phyloP scores from a whole-genome alignment of 345 rosid genomes.

The Gossypium bickii region DNA sequence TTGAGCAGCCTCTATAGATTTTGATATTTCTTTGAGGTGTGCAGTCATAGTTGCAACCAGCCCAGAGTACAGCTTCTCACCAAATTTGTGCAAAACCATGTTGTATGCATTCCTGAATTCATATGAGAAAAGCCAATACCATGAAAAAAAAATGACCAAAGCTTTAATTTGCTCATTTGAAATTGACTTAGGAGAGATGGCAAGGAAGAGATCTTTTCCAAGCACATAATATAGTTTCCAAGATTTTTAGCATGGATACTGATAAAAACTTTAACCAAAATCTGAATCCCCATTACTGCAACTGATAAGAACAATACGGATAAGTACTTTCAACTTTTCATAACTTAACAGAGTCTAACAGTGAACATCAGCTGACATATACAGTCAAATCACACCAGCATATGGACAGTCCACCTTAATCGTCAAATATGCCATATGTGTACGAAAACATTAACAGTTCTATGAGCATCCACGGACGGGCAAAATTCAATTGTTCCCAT shows the following conservation, averaged over 20 bases:
- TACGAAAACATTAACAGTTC: not conserved
- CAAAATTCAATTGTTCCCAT: not conserved
- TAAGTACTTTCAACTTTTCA: not conserved
- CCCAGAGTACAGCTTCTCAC: conserved; percentile 81
- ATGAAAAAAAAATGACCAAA: not conserved
- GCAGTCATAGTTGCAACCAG: conserved; percentile 86
- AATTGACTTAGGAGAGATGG: not conserved
- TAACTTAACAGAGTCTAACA: not conserved
- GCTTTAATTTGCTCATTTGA: not conserved
- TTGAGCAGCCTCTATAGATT: conserved; percentile 81
- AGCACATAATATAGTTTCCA: not conserved
- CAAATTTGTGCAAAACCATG: conserved; percentile 97
- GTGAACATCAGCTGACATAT: not conserved
- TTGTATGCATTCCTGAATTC: conserved; percentile 85
- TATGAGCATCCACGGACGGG: not conserved
- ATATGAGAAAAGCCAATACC: not conserved
- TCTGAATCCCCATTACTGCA: not conserved
- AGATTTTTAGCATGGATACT: not conserved
- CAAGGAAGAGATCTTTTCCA: not conserved
- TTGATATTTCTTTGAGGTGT: conserved; percentile 81
- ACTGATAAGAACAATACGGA: not conserved
- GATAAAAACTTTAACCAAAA: not conserved
- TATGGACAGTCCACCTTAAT: not conserved
- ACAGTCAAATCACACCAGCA: not conserved
- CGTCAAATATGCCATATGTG: not conserved